Percentiles rank a stretch among this genome's conserved stretches.
phyloP scores from a whole-genome alignment of 176 grass and related monocot species.

The Tillandsia leiboldiana region DNA sequence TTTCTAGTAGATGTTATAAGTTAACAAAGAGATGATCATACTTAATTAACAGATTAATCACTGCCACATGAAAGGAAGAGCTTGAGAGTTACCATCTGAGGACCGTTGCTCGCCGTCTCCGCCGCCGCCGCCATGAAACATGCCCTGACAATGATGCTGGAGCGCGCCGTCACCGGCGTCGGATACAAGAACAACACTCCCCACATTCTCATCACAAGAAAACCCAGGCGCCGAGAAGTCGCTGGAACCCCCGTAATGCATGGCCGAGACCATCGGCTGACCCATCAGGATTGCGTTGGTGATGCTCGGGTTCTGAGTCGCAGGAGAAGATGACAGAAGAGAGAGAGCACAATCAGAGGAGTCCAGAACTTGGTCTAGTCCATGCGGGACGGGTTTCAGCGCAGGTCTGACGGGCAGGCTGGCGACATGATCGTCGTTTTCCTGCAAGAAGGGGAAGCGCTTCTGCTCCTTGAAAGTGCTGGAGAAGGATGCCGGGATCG shows the following conservation, averaged over 20 bases:
- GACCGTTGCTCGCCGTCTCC: background rate
- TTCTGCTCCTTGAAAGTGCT: constrained; percentile 20
- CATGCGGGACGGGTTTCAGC: constrained; percentile 2
- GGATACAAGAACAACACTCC: constrained; percentile 7
- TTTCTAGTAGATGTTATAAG: no score
- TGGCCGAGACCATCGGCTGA: constrained; percentile 9
- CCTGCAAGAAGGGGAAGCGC: constrained; percentile 32
- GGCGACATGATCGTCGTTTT: background rate
- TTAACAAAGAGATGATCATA: no score
- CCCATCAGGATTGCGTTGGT: constrained; percentile 4
- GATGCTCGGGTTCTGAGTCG: constrained; percentile 18
- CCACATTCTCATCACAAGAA: background rate
- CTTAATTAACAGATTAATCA: background rate
- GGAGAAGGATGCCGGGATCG: constrained; percentile 51
- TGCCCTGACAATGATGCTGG: constrained; percentile 7
- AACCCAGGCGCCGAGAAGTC: background rate
- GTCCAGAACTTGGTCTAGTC: constrained; percentile 23
- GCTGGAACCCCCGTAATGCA: background rate
- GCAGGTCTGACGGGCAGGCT: background rate
- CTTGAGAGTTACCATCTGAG: background rate
- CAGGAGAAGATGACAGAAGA: constrained; percentile 83
- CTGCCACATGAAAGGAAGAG: constrained; percentile 22
- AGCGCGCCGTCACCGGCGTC: constrained; percentile 1
- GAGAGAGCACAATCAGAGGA: constrained; percentile 91
- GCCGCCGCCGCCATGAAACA: constrained; percentile 10